phyloP scores from a whole-genome alignment of 768 basidiomycete genomes.

The Lenzites betulinus region DNA sequence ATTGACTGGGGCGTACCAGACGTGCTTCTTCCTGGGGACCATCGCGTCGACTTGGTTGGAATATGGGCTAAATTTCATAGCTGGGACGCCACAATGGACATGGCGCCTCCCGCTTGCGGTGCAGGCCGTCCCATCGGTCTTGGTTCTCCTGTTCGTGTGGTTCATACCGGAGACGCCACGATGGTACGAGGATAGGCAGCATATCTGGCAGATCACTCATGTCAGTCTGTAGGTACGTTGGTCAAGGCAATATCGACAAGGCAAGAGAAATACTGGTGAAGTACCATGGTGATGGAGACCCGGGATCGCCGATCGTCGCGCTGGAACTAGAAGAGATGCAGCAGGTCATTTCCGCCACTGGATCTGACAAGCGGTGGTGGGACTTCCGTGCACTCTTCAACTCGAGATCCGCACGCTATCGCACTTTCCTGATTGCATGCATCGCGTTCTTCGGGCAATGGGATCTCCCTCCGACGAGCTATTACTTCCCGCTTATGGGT shows the following conservation, averaged over 20 bases:
- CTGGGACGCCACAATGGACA: constrained; percentile 44
- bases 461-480: constrained; percentile 36
- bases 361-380: constrained; percentile 49
- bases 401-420: constrained; percentile 22
- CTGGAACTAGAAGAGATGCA: constrained; percentile 28
- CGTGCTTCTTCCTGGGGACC: constrained; percentile 22
- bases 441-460: constrained; percentile 59
- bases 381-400: constrained; percentile 24
- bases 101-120: constrained; percentile 69
- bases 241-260: constrained; percentile 58
- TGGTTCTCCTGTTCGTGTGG: constrained; percentile 56
- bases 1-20: constrained; percentile 51
- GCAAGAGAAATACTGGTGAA: constrained; percentile 63
- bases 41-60: constrained; percentile 32
- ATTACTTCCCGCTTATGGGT: constrained; percentile 35
- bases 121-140: constrained; percentile 58
- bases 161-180: constrained; percentile 71
- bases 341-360: constrained; percentile 63
- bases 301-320: constrained; percentile 55
- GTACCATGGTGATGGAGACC: constrained; percentile 70
- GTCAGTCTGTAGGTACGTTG: constrained; percentile 21
- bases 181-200: constrained; percentile 42
- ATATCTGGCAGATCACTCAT: neutral
- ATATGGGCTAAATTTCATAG: constrained; percentile 49
- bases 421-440: constrained; percentile 23